Percentiles rank a stretch among this genome's conserved stretches.
These are phyloP conservation scores for Asparagopsis taxiformis DNA, from an alignment of 31 red algal species.

Conservation along the genomic window DNA sequence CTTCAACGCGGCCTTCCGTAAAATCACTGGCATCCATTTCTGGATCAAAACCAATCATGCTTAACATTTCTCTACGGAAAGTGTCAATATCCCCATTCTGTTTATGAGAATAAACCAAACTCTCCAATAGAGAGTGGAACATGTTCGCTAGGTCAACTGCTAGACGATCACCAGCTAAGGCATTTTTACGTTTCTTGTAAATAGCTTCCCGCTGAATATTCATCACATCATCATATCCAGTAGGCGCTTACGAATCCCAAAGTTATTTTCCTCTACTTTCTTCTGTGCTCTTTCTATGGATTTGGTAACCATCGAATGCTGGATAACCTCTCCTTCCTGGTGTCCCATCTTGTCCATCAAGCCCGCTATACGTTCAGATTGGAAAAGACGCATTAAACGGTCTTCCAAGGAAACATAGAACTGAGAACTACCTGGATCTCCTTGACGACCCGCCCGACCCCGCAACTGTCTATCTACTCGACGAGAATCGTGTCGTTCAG, in stretches of 20 bases:
- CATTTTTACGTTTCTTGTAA: too few relatives aligned
- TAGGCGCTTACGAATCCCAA: constrained; percentile 11
- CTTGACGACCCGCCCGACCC: constrained; percentile 60
- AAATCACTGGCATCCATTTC: too few relatives aligned
- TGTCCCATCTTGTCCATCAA: neutral
- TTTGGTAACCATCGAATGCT: neutral
- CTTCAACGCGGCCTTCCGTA: too few relatives aligned
- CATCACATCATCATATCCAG: constrained; percentile 48
- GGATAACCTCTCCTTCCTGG: neutral
- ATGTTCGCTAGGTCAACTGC: too few relatives aligned
- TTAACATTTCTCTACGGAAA: too few relatives aligned
- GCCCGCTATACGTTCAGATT: neutral
- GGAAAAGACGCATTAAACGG: constrained; percentile 49
- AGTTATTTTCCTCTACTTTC: constrained; percentile 22
- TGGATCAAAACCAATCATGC: too few relatives aligned
- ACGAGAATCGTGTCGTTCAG: constrained; percentile 55
- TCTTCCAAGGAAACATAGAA: constrained; percentile 67
- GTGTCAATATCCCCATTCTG: too few relatives aligned
- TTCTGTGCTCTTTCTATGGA: neutral
- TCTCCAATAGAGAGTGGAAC: too few relatives aligned
- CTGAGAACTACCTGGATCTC: constrained; percentile 51
- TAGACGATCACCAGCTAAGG: too few relatives aligned
- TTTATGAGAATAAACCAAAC: too few relatives aligned
- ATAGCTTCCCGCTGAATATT: too few relatives aligned
- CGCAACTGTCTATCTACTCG: constrained; percentile 68